phyloP scores from a whole-genome alignment of 192 early-diverging fungal species.

The Coemansia aciculifera region DNA sequence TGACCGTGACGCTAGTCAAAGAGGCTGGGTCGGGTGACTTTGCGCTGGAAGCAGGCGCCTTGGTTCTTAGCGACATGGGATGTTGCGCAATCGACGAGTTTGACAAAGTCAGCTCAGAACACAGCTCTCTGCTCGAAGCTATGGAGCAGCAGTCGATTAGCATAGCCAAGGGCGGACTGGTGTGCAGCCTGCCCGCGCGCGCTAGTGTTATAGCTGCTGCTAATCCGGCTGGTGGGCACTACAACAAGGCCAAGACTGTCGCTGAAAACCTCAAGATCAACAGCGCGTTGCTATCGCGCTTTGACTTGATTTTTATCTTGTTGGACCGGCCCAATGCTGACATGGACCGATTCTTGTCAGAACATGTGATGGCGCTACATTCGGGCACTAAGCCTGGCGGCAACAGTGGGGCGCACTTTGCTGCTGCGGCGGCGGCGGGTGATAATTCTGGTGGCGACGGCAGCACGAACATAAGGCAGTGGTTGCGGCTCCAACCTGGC shows the following conservation, averaged over 20 bases:
- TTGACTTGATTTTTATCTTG: constrained; percentile 82
- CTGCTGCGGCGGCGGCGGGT: not conserved
- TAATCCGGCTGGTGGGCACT: constrained; percentile 83
- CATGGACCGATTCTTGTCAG: constrained; percentile 78
- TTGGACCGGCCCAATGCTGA: constrained; percentile 76
- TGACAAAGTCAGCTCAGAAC: constrained; percentile 83
- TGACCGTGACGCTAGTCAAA: constrained; percentile 72
- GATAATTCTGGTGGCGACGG: not conserved
- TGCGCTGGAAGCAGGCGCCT: constrained; percentile 77
- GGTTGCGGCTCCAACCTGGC: constrained; percentile 56
- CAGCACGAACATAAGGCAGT: constrained; percentile 14
- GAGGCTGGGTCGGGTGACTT: constrained; percentile 72
- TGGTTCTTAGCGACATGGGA: constrained; percentile 88
- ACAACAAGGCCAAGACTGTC: constrained; percentile 83
- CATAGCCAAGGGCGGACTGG: constrained; percentile 84
- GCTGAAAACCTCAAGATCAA: constrained; percentile 80
- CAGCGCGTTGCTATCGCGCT: constrained; percentile 71
- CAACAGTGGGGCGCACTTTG: not conserved
- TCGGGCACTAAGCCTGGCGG: constrained; percentile 27
- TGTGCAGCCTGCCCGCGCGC: constrained; percentile 78
- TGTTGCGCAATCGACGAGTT: constrained; percentile 91
- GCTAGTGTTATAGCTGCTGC: constrained; percentile 86
- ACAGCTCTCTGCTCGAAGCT: constrained; percentile 78
- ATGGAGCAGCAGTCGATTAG: constrained; percentile 90
- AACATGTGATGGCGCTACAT: constrained; percentile 76